Conservation (phyloP, 148 eudicot species). For the Vaccinium vitisidaea region DNA sequence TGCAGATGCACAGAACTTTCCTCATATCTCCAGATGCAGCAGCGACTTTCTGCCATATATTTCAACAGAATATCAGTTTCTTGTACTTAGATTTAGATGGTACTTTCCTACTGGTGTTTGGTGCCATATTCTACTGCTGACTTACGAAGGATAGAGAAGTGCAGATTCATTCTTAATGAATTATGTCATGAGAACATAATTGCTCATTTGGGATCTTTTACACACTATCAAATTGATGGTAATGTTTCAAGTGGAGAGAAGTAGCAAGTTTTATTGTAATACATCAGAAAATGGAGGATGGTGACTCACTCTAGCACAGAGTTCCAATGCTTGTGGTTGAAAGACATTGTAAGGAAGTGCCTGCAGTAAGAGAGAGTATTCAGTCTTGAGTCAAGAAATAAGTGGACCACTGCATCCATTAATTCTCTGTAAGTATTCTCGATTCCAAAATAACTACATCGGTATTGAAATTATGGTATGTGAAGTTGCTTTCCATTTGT, state of each 20-base stretch:
- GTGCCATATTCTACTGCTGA: background rate
- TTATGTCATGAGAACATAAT: background rate
- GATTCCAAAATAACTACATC: background rate
- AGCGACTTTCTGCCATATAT: conserved; percentile 77
- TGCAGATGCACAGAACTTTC: conserved; percentile 89
- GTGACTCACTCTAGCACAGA: conserved; percentile 87
- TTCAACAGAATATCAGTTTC: conserved; percentile 6
- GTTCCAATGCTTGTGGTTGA: conserved; percentile 89
- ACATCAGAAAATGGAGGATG: background rate
- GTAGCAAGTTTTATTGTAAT: background rate
- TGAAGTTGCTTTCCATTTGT: background rate
- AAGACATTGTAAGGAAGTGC: conserved; percentile 69
- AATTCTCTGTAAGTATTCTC: no score
- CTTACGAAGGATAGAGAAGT: background rate
- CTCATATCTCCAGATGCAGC: conserved; percentile 98
- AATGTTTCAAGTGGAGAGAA: conserved; percentile 10
- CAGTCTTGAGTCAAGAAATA: conserved; percentile 4
- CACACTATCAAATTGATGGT: background rate
- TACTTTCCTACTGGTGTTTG: background rate
- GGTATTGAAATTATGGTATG: no score
- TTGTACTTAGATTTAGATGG: background rate
- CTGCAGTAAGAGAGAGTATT: conserved; percentile 36
- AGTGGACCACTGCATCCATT: background rate
- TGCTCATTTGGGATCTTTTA: background rate
- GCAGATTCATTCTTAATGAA: background rate